Evolutionary conservation across 352 stramenopile genomes (phyloP).

Genomic region (Saprolegnia diclina): DNA sequence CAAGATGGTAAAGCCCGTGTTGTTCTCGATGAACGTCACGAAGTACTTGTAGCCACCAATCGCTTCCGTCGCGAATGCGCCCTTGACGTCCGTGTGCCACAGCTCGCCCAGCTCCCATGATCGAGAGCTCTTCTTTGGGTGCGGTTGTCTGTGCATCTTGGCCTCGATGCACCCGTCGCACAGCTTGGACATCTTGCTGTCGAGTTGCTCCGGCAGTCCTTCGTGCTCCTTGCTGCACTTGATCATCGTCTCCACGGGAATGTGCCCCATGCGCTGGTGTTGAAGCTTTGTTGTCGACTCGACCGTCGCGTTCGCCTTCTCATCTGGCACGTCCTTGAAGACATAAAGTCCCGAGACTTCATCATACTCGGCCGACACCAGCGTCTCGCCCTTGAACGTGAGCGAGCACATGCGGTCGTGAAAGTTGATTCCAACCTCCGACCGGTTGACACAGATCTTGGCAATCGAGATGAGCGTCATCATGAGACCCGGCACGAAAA

Average conservation of each 20-base stretch:
- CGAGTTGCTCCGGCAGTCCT: neutral
- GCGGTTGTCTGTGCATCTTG: slow-evolving; percentile 27
- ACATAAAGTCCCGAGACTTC: neutral
- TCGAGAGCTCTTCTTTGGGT: neutral
- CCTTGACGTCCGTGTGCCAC: slow-evolving; percentile 29
- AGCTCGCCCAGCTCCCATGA: slow-evolving; percentile 9
- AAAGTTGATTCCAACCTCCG: neutral
- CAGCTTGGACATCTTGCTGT: neutral
- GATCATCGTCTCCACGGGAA: neutral
- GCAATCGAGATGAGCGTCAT: slow-evolving; percentile 4
- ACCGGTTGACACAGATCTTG: neutral
- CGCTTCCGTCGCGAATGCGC: slow-evolving; percentile 23
- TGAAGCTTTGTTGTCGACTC: neutral
- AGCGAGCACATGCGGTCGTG: neutral
- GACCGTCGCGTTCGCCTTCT: neutral
- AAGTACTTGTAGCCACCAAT: slow-evolving; percentile 23
- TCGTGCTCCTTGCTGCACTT: neutral
- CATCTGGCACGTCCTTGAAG: neutral
- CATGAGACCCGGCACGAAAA: slow-evolving; percentile 28
- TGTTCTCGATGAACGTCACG: slow-evolving; percentile 30
- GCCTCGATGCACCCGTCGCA: slow-evolving; percentile 28
- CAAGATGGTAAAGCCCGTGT: slow-evolving; percentile 4
- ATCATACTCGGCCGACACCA: neutral
- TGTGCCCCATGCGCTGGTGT: neutral
- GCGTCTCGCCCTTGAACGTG: neutral